Evolutionary conservation across 108 stramenopile genomes (phyloP).

Genomic region (Pseudonitzschia pungens): DNA sequence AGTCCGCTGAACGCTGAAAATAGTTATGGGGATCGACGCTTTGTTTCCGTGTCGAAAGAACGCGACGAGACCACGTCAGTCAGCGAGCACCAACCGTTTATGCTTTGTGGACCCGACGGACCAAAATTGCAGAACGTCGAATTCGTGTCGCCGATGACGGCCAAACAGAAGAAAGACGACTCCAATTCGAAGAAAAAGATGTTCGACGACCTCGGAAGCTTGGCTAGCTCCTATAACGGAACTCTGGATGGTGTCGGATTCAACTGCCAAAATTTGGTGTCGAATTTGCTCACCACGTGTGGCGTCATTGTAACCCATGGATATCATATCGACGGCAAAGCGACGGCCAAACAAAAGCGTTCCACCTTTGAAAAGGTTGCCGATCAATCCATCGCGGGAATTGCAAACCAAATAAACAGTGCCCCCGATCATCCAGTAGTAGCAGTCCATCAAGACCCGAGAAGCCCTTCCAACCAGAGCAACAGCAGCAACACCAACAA

Average conservation of each 20-base stretch:
- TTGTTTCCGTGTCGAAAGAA: neutral
- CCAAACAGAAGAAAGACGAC: neutral
- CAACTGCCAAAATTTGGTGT: neutral
- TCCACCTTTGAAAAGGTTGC: conserved; percentile 12
- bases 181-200: neutral
- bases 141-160: neutral
- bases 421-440: neutral
- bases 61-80: neutral
- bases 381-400: conserved; percentile 3
- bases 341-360: conserved; percentile 8
- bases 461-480: neutral
- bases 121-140: conserved; percentile 5
- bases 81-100: neutral
- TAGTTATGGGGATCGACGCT: neutral
- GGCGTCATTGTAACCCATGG: neutral
- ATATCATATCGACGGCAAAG: neutral
- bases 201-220: neutral
- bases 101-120: conserved; percentile 22
- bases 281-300: conserved; percentile 5
- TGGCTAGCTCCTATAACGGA: neutral
- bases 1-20: no score
- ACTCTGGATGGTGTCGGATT: neutral
- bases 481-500: conserved; percentile 2
- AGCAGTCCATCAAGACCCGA: neutral
- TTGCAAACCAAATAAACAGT: neutral